Percentiles rank a stretch among this genome's conserved stretches.
These are phyloP conservation scores for Arthrinium puccinioides DNA, from an alignment of 2,329 filamentous ascomycete species.

Conservation along the genomic window DNA sequence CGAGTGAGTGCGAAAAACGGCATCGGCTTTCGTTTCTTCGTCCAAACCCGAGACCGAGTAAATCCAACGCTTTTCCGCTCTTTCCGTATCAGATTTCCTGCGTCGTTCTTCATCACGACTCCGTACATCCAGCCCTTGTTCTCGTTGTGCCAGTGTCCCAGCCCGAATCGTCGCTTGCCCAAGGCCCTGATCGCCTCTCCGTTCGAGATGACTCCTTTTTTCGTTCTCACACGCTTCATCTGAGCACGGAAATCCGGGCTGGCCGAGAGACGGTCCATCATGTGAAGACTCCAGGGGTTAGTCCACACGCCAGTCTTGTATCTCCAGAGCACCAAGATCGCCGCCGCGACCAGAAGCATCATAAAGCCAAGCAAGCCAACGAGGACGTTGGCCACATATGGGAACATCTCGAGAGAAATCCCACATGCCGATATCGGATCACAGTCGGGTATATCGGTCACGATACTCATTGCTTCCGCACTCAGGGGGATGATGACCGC, in stretches of 20 bases:
- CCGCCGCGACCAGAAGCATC: constrained; percentile 18
- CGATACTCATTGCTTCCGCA: constrained; percentile 30
- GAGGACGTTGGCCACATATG: constrained; percentile 20
- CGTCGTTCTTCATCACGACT: constrained; percentile 13
- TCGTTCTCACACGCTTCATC: constrained; percentile 7
- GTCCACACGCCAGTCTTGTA: constrained; percentile 30
- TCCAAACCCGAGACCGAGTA: neutral
- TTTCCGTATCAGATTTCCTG: constrained; percentile 4
- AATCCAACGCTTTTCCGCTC: constrained; percentile 5
- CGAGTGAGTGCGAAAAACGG: constrained; percentile 21
- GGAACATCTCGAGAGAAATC: constrained; percentile 26
- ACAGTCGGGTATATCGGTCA: constrained; percentile 27
- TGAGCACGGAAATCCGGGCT: constrained; percentile 19
- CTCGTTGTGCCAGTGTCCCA: constrained; percentile 14
- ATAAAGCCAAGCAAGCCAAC: constrained; percentile 25
- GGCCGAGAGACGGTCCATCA: constrained; percentile 26
- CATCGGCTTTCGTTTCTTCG: constrained; percentile 5
- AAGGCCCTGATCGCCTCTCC: constrained; percentile 17
- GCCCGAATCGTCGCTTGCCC: constrained; percentile 11
- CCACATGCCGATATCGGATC: constrained; percentile 17
- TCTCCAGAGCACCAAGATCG: constrained; percentile 19
- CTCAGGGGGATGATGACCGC: constrained; percentile 30
- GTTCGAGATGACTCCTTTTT: constrained; percentile 8
- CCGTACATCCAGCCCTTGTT: constrained; percentile 14
- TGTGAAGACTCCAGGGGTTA: constrained; percentile 32